Percentiles rank a stretch among this genome's conserved stretches.
Conservation (phyloP, 305 asterid genomes). For the Fraxinus dipetala region DNA sequence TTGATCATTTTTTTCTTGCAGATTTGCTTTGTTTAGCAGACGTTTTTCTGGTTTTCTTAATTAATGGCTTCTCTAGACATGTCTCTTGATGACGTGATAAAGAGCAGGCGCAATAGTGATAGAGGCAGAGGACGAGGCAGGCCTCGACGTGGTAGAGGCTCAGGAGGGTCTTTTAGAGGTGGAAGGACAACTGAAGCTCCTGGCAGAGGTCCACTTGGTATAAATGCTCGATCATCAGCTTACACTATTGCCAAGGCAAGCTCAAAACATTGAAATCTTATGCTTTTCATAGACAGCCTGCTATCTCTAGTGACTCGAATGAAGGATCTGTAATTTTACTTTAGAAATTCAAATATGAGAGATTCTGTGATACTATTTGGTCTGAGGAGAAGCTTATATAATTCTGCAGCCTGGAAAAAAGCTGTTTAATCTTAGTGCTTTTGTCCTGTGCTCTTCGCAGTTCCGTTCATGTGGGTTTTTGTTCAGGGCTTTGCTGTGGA, state of each 20-base stretch:
- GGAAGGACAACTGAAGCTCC: conserved; percentile 73
- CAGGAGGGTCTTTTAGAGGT: conserved; percentile 66
- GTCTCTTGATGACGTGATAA: conserved; percentile 89
- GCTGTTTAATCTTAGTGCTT: conserved; percentile 38
- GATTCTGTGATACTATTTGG: conserved; percentile 32
- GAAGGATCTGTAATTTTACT: conserved; percentile 48
- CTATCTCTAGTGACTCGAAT: conserved; percentile 43
- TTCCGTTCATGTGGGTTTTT: conserved; percentile 29
- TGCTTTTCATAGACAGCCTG: conserved; percentile 59
- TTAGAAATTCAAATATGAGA: conserved; percentile 41
- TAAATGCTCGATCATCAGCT: conserved; percentile 73
- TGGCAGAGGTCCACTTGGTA: conserved; percentile 73
- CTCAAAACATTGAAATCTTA: conserved; percentile 39
- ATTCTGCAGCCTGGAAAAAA: conserved; percentile 26
- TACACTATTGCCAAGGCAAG: conserved; percentile 96
- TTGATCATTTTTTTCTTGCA: neutral
- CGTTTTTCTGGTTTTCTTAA: neutral
- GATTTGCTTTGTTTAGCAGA: neutral
- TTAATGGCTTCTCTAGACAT: conserved; percentile 90
- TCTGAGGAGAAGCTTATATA: conserved; percentile 38
- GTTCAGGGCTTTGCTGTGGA: conserved; percentile 38
- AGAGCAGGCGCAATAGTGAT: conserved; percentile 56
- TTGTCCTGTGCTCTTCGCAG: conserved; percentile 38
- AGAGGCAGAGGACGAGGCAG: conserved; percentile 73
- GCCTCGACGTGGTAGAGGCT: conserved; percentile 74